Conservation (phyloP, 257 asterid genomes). For the Solanum stenotomum region DNA sequence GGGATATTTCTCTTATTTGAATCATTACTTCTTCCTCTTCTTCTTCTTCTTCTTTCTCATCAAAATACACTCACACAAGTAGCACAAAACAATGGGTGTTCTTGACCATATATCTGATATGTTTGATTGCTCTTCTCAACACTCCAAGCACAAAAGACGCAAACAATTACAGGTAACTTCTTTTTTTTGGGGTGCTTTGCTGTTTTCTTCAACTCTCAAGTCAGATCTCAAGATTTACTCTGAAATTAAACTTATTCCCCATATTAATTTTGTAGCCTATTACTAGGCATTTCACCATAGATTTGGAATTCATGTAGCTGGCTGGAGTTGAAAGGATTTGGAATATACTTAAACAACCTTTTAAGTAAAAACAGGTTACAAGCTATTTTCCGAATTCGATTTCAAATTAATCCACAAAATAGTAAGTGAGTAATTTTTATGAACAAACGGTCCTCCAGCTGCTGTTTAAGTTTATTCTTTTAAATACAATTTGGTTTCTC, state of each 20-base stretch:
- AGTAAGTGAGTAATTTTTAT: neutral
- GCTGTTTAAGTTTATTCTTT: neutral
- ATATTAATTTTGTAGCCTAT: neutral
- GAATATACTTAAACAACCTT: neutral
- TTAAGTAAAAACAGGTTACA: neutral
- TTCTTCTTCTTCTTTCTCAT: neutral
- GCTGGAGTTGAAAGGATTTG: no score
- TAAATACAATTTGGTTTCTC: neutral
- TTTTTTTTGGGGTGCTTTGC: neutral
- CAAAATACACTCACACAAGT: neutral
- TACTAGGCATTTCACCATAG: neutral
- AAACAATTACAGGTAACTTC: slow-evolving; percentile 64
- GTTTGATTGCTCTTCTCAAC: slow-evolving; percentile 62
- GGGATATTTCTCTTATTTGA: neutral
- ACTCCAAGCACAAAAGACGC: slow-evolving; percentile 54
- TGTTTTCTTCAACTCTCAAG: neutral
- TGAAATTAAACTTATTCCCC: neutral
- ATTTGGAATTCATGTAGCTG: neutral
- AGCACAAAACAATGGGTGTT: slow-evolving; percentile 45
- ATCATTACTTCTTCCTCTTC: neutral
- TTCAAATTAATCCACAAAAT: neutral
- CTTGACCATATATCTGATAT: slow-evolving; percentile 73
- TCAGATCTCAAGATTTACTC: neutral
- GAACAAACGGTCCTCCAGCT: neutral
- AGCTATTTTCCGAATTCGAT: neutral